Evolutionary conservation across 2,329 filamentous ascomycete species (phyloP), one percentile per base, ranked within the genome.

Genomic region (Aspergillus sp.): DNA sequence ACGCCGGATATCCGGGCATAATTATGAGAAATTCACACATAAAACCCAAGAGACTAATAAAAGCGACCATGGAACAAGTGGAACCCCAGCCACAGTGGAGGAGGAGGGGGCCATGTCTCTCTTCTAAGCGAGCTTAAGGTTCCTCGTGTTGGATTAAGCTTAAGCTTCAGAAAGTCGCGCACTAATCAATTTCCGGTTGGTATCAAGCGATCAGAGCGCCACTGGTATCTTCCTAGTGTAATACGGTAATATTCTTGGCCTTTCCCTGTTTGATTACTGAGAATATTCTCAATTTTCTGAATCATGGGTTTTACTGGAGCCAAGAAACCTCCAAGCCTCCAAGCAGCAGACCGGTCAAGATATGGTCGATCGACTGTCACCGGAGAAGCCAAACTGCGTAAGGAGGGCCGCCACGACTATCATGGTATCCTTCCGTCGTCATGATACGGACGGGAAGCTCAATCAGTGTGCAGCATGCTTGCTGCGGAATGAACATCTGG

Each of bases 111-210:
- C 36, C 15, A 47, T 44, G 30, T 36, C 30, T 59, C 32, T 53
- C 67, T 63, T 69, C 67, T 73, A 73, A 73, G 70, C 71, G 70
- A 73, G 71, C 68, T 73, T 73, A 73, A 72, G 70, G 68, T 74
- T 73, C 73, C 74, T 76, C 73, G 74, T 76, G 75, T 77, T 70
- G 73, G 73, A 76, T 77, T 77, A 77, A 77, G 75, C 75, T 77
- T 77, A 77, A 77, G 74, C 73, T 76, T 73, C 71, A 66, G 63
- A 65, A 69, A 72, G 70, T 68, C 64, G 64, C 67, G 68, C 72
- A 71, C 73, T 73, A 76, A 71, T 68, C 67, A 66, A 54, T 64
- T 68, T 70, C 62, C 58, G 59, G 62, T 41, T 62, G 62, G 63
- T 58, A 63, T 64, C 64, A 63, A 68, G 69, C 67, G 70, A 74